These are phyloP conservation scores for Breynia disticha DNA, from an alignment of 441 rosid species.

Conservation along the genomic window DNA sequence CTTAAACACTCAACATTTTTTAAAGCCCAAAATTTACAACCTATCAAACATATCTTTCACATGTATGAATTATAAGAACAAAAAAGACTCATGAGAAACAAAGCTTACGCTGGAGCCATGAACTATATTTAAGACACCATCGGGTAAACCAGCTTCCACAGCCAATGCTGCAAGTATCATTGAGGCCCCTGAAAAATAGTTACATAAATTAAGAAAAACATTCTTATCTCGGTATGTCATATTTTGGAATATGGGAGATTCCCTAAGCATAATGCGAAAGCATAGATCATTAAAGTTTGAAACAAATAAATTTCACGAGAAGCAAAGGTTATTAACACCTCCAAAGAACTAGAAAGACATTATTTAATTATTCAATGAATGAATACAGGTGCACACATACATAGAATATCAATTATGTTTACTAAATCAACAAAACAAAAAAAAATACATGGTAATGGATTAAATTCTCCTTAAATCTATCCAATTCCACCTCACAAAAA, in stretches of 20 bases:
- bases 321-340: background rate
- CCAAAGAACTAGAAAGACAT: background rate
- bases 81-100: conserved; percentile 2
- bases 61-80: conserved; percentile 1
- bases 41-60: background rate
- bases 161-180: conserved; percentile 39
- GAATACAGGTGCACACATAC: no score
- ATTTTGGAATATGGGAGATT: background rate
- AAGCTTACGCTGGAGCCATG: conserved; percentile 37
- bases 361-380: background rate
- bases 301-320: background rate
- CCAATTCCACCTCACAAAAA: no score
- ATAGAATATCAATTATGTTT: no score
- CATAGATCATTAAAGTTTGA: background rate
- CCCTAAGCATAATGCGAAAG: conserved; percentile 1
- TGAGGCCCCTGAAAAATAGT: conserved; percentile 29
- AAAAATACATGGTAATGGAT: no score
- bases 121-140: conserved; percentile 44
- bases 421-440: no score
- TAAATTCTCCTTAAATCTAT: no score
- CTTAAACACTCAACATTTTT: no score
- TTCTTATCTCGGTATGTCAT: background rate
- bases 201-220: background rate
- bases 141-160: conserved; percentile 43
- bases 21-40: background rate